Base-by-base conservation (phyloP, 805 yeast genomes). In the Nakazawaea wickerhamii region DNA sequence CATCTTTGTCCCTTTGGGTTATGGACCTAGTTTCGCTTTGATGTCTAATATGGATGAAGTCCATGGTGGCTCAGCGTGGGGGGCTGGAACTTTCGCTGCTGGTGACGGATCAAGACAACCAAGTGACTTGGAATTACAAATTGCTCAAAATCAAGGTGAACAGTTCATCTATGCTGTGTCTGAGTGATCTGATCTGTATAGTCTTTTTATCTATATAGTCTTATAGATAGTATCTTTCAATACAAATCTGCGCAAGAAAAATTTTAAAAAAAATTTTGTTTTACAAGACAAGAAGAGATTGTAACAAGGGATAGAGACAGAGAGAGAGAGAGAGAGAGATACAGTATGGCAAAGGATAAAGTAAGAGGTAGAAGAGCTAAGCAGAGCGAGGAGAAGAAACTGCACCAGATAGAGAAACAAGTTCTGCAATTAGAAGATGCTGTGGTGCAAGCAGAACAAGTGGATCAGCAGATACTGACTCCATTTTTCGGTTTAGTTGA, bases 401-500 rank as follows among this genome's bases (percentile, higher is more conserved):
- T 45, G 23, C 45, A 39, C 10, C 43, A 47, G 20, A n/a, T 28
- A 13, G 41, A 35, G 11, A 26, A 41, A 4, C 39, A 40, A 3
- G 30, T 22, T 20, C 39, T 20, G 9, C 42, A 47, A 14, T 21
- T 18, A 11, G 43, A 37, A 11, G 36, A 35, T 9, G 13, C 11
- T 6, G 19, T 22, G 18, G 35, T 30, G 17, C 9, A 20, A 11
- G 32, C 15, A 13, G 38, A 18, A 22, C 21, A 37, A 19, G 27
- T 36, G 6, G 38, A 30, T 25, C 46, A 21, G 37, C 36, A 32
- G 41, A 42, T 26, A 22, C 40, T 27, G 36, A 57, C 59, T 13
- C 63, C 84, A 15, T 91, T 90, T 57, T 93, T 81, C 60, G 99
- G 99, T 18, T 70, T 91, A 28, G 81, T 91, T 9, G 95, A 88